Percentiles rank a stretch among this genome's conserved stretches.
phyloP scores from a whole-genome alignment of 371 early-diverging fungal genomes.

The Mortierella sp. region DNA sequence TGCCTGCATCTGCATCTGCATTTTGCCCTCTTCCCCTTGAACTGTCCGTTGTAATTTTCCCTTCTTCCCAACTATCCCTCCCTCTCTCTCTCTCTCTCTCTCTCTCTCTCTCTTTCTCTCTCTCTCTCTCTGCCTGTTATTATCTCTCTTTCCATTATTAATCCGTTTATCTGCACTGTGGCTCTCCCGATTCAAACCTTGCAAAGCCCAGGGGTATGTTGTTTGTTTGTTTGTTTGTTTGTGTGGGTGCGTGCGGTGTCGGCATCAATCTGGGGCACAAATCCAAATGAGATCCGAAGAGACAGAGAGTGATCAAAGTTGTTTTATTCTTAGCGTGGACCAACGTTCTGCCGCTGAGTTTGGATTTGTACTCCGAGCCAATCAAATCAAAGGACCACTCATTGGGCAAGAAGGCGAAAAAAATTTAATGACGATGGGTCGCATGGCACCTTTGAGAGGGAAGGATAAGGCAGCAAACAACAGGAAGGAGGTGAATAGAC shows the following conservation, averaged over 20 bases:
- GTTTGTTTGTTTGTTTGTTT: background rate
- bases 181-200: background rate
- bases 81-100: background rate
- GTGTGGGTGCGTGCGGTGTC: background rate
- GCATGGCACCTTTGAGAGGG: background rate
- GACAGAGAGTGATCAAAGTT: too few relatives aligned
- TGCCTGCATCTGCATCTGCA: background rate
- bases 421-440: background rate
- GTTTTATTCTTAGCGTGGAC: background rate
- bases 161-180: background rate
- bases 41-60: background rate
- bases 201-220: background rate
- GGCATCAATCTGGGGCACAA: conserved; percentile 19
- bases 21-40: background rate
- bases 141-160: background rate
- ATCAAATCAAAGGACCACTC: background rate
- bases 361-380: background rate
- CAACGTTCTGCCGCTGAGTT: conserved; percentile 14
- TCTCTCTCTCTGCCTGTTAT: background rate
- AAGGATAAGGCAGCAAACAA: background rate
- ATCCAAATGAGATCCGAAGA: conserved; percentile 15
- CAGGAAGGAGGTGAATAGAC: background rate
- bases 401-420: background rate
- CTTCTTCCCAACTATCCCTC: background rate
- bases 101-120: background rate